Base-by-base conservation (phyloP, 306 rosid genomes). In the Cajanus cajan region DNA sequence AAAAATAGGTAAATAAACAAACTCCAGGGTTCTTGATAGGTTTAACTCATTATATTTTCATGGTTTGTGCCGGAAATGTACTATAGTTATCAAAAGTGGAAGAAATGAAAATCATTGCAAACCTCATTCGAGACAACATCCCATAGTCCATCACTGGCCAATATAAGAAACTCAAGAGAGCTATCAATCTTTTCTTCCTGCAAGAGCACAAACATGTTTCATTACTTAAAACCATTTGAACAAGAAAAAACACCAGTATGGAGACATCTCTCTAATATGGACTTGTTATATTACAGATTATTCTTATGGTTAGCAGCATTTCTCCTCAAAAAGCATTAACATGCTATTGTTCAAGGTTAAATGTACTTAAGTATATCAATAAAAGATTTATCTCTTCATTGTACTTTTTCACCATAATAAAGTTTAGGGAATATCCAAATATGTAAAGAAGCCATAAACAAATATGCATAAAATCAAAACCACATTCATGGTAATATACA, bases 71-170 rank as follows among this genome's bases (percentile, higher is more conserved):
- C 2, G 2, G 68, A 81, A 65, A 54, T 57, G 76, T 71, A 24
- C 10, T n/a, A 67, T 2, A 39, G 18, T 64, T 13, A 45, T 76
- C 39, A 14, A 24, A 71, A 7, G 4, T 6, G 63, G 28, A 59
- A 64, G 31, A 16, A 57, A 22, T 54, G 45, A 77, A 77, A 82
- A 73, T 68, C 37, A 57, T 37, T 62, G 76, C 78, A 47, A 76
- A 95, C 98, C 98, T 95, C 98, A 7, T 95, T 95, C 61, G 94
- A 73, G 88, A 95, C 98, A 58, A 95, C 98, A 82, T 92, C 98
- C 98, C 98, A 95, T 63, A 95, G 85, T 45, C 98, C 98, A 70
- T 95, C 98, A 71, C 98, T 95, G 21, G 98, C 98, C 82, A 95
- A 86, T 76, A 95, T 95, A 77, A 95, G 98, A 88, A 95, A 92